Base-by-base conservation (phyloP, 768 basidiomycete species). In the Leccinellum albellum region DNA sequence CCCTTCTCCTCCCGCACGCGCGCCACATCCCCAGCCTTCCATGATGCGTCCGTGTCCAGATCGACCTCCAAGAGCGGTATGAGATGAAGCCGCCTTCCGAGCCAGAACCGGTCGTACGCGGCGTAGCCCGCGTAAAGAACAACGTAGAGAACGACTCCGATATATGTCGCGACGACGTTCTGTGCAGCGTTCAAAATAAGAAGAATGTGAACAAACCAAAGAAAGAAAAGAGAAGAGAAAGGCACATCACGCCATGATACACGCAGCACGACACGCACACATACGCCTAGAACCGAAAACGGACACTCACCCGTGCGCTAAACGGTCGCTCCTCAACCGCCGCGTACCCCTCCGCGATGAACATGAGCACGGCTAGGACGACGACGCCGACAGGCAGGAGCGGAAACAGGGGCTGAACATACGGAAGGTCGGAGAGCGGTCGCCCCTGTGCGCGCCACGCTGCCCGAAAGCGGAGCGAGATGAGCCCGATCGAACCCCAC, bases 401-500 rank as follows among this genome's bases (percentile, higher is more conserved):
- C 3, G 84, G 82, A 59, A 76, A 83, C 45, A 83, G 57, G 5
- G 83, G 82, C 51, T 86, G 83, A 3, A 60, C 68, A 69, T 84
- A 88, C 0, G 85, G 85, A 17, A 87, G 70, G 65, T 87, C 85
- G 2, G 71, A 68, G 9, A 84, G 69, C 1, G 70, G 63, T 55
- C 80, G 75, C 20, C 80, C 80, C 50, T 84, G 84, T 0, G 77
- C 78, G 45, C 65, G 69, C 74, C 83, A 88, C 4, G 84, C 86
- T n/a, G 66, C 62, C 23, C 85, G 79, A 75, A 89, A 88, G 29
- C 85, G 82, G 33, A 87, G 65, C 5, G 79, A 82, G 32, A 82
- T 82, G 31, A 75, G 17, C 9, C 78, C 79, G 57, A 86, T 82
- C 28, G 81, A 78, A 24, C 78, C 80, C 86, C 87, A 89, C 42